Evolutionary conservation across 441 rosid species (phyloP), one percentile per base, ranked within the genome.

Genomic region (Syzygium malaccense): DNA sequence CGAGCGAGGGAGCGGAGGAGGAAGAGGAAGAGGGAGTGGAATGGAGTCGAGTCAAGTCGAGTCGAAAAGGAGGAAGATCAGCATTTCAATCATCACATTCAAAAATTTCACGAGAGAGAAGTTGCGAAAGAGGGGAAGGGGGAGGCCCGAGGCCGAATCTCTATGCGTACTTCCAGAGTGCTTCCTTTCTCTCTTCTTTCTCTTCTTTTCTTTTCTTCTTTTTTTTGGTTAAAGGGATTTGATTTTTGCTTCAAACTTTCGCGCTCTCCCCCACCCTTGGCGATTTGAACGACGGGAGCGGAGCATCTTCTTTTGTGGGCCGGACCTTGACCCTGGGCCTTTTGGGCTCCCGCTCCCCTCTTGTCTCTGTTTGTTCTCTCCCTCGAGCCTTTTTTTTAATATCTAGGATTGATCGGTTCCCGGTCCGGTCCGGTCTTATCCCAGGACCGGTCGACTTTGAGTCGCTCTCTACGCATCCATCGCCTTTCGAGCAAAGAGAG

Each of bases 381-480:
- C 5, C 64, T 58, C 28, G 25, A 28, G 25, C n/a, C 4, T 28
- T 13, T 1, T 14, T 1, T 57, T 25, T 28, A 10, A 25, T n/a
- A 30, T 13, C 33, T 14, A 1, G 1, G 48, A 45, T 45, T 45
- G 48, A 7, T 45, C 48, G 48, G 48, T 45, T 45, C 48, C 48
- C 48, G 2, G 48, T 45, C 9, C 9, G 9, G 48, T 45, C 48
- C 48, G 9, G 9, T 45, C 48, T 1, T 45, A 45, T 45, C 48
- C 9, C 48, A 45, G 9, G 7, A 45, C 48, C 9, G 48, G 48
- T 45, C 1, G 8, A 45, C 48, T 45, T 45, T 8, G 95, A 91
- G 94, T 94, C 92, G 93, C 91, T 89, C 90, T 96, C 87, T 91
- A 93, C 89, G 93, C 97, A 92, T 97, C 98, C 89, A 90, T 85